phyloP scores from a whole-genome alignment of 345 rosid species.

The Punica granatum region DNA sequence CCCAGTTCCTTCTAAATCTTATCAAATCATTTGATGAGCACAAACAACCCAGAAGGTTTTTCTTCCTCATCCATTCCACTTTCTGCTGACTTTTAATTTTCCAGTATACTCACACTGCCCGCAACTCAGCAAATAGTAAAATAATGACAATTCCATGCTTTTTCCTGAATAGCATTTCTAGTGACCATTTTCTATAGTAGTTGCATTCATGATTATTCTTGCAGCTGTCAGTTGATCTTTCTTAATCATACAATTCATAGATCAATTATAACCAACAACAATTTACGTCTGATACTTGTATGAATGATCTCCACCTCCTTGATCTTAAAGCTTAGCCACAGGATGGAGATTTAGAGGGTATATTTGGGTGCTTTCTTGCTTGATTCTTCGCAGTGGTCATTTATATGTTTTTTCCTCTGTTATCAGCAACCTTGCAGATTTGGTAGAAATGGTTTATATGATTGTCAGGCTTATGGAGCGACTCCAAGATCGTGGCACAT shows the following conservation, averaged over 20 bases:
- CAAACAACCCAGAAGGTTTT: conserved; percentile 83
- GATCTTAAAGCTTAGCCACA: background rate
- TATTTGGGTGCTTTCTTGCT: background rate
- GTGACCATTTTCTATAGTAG: background rate
- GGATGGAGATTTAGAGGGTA: background rate
- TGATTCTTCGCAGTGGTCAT: background rate
- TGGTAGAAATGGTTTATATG: conserved; percentile 67
- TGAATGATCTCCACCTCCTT: background rate
- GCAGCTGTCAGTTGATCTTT: too few relatives aligned
- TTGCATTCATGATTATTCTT: background rate
- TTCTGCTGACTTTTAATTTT: background rate
- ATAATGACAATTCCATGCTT: background rate
- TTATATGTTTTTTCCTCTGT: conserved; percentile 15
- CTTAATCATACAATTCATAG: too few relatives aligned
- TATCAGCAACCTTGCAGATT: conserved; percentile 87
- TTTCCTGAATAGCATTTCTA: background rate
- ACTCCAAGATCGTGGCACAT: conserved; percentile 83
- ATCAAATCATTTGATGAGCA: conserved; percentile 67
- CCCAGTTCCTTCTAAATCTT: conserved; percentile 75
- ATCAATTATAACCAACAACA: too few relatives aligned
- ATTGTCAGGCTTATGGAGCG: conserved; percentile 73
- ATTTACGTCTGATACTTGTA: background rate
- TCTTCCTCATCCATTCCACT: conserved; percentile 7
- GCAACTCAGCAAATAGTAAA: background rate
- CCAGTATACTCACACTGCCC: background rate